Conservation (phyloP, 768 basidiomycete genomes). For the Boletellus ananiceps region DNA sequence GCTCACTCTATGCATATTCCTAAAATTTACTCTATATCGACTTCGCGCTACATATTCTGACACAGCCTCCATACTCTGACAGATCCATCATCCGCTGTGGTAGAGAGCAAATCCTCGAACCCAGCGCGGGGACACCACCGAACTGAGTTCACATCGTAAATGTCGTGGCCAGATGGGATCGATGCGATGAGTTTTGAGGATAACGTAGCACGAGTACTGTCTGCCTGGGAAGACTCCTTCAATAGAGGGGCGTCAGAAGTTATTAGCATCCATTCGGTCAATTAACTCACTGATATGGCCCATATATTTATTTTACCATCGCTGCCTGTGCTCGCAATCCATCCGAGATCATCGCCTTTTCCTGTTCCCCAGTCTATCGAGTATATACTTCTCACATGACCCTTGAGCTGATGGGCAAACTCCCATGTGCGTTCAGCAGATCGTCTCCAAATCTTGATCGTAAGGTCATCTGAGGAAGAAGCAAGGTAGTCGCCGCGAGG, state of each 20-base stretch:
- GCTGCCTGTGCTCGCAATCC: constrained; percentile 80
- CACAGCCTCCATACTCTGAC: constrained; percentile 67
- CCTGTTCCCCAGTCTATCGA: constrained; percentile 69
- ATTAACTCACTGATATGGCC: constrained; percentile 56
- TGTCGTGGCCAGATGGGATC: constrained; percentile 66
- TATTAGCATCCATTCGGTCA: not conserved
- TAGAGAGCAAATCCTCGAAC: constrained; percentile 64
- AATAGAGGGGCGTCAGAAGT: not conserved
- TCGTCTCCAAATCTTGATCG: constrained; percentile 82
- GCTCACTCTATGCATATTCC: too few relatives aligned
- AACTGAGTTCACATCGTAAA: constrained; percentile 81
- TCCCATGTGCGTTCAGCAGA: constrained; percentile 59
- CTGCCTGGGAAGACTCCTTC: constrained; percentile 17
- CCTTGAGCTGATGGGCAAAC: constrained; percentile 52
- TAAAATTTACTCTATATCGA: too few relatives aligned
- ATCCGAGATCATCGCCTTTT: constrained; percentile 51
- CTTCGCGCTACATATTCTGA: too few relatives aligned
- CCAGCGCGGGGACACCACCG: constrained; percentile 76
- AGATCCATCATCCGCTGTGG: constrained; percentile 81
- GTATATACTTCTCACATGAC: constrained; percentile 75
- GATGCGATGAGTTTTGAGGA: constrained; percentile 49
- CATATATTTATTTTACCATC: constrained; percentile 84
- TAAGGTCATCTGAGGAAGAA: constrained; percentile 80
- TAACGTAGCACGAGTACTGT: constrained; percentile 21
- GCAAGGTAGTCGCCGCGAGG: constrained; percentile 79